A percentile compares a stretch with the other conserved stretches of the same genome.
Evolutionary conservation across 2,329 filamentous ascomycete genomes (phyloP).

Genomic region (Ceratocystis papillata): DNA sequence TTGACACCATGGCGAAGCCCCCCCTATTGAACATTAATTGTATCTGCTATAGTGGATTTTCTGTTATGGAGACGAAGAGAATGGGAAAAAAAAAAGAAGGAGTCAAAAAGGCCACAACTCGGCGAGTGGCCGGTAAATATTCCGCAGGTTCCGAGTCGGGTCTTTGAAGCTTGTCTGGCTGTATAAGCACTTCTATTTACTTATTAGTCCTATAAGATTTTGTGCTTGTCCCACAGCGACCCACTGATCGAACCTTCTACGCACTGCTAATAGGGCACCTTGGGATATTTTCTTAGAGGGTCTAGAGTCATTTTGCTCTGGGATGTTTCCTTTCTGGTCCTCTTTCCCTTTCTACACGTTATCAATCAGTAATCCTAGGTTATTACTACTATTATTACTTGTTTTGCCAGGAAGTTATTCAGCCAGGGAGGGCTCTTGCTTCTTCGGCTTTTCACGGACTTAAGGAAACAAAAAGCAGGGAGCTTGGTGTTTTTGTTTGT

Average conservation of each 20-base stretch:
- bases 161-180: background rate
- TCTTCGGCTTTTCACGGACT: background rate
- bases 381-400: background rate
- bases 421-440: background rate
- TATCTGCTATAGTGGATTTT: background rate
- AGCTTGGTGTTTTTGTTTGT: background rate
- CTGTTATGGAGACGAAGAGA: background rate
- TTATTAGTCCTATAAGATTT: background rate
- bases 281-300: background rate
- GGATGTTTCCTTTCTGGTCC: background rate
- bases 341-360: background rate
- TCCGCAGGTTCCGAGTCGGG: constrained; percentile 8
- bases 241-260: background rate
- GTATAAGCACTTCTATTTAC: background rate
- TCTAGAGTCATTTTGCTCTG: background rate
- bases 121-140: constrained; percentile 6
- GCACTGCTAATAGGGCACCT: background rate
- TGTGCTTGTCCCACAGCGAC: background rate
- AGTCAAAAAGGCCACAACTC: too few relatives aligned
- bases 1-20: background rate
- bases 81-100: background rate
- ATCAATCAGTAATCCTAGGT: background rate
- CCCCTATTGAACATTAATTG: background rate
- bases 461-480: background rate
- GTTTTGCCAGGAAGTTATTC: background rate